A percentile compares a stretch with the other conserved stretches of the same genome.
Conservation (phyloP, 306 rosid species). For the Biancaea sappan region DNA sequence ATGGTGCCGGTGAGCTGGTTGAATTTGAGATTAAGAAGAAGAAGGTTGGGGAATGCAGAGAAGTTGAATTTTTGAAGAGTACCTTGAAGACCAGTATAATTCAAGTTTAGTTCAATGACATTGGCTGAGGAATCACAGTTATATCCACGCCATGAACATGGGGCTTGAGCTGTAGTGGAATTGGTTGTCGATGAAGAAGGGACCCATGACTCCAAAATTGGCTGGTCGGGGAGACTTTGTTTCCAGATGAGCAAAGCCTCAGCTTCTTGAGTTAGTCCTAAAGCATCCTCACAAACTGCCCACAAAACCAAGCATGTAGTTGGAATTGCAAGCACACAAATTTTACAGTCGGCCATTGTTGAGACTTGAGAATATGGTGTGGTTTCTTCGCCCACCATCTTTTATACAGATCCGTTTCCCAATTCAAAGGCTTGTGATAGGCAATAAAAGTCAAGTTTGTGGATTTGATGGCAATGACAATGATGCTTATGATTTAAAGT, state of each 20-base stretch:
- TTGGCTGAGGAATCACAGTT: not conserved
- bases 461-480: no score
- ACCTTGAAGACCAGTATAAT: not conserved
- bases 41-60: not conserved
- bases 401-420: no score
- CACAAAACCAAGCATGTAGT: not conserved
- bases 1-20: not conserved
- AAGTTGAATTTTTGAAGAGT: constrained; percentile 22
- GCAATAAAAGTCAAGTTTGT: no score
- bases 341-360: not conserved
- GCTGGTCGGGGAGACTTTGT: not conserved
- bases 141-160: not conserved
- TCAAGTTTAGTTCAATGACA: not conserved
- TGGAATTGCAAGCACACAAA: not conserved
- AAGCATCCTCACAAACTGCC: not conserved
- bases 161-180: not conserved
- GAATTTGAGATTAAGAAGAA: not conserved
- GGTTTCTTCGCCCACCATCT: no score
- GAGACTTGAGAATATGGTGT: not conserved
- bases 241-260: not conserved
- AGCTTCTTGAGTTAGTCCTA: not conserved
- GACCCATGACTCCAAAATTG: not conserved
- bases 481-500: no score
- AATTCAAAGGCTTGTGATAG: no score
- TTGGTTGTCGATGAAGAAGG: not conserved